Conservation (phyloP, 768 basidiomycete genomes). For the Xerocomellus chrysenteron region DNA sequence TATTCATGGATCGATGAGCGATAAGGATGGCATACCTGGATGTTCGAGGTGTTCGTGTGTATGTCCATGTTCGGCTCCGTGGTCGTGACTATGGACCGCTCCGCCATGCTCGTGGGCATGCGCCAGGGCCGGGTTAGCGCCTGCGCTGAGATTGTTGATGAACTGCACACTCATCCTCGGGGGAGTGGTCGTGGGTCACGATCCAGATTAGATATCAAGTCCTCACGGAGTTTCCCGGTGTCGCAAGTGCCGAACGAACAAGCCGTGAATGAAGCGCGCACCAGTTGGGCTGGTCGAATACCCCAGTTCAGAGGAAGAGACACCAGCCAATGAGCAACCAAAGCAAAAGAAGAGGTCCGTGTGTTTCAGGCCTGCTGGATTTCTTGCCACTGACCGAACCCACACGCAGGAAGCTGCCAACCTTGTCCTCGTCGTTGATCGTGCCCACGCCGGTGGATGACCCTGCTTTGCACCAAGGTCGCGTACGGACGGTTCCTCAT, state of each 20-base stretch:
- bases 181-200: too few relatives aligned
- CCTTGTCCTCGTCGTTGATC: conserved; percentile 50
- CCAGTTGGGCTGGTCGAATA: conserved; percentile 45
- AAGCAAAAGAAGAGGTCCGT: conserved; percentile 44
- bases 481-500: conserved; percentile 70
- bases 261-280: conserved; percentile 23
- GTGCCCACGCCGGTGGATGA: conserved; percentile 59
- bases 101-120: conserved; percentile 54
- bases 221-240: conserved; percentile 11
- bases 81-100: conserved; percentile 47
- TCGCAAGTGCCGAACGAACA: not conserved
- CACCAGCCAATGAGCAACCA: conserved; percentile 3
- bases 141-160: conserved; percentile 62
- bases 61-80: conserved; percentile 83
- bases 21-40: conserved; percentile 53
- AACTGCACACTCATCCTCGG: conserved; percentile 63
- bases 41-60: conserved; percentile 93
- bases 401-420: conserved; percentile 56
- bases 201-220: conserved; percentile 3
- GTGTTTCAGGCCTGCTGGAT: not conserved
- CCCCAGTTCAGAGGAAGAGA: conserved; percentile 47
- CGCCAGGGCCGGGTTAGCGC: conserved; percentile 32
- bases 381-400: not conserved
- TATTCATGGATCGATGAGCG: not conserved
- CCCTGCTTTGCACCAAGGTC: conserved; percentile 82